Conservation (phyloP, 345 rosid species). For the Psidium guajava region DNA sequence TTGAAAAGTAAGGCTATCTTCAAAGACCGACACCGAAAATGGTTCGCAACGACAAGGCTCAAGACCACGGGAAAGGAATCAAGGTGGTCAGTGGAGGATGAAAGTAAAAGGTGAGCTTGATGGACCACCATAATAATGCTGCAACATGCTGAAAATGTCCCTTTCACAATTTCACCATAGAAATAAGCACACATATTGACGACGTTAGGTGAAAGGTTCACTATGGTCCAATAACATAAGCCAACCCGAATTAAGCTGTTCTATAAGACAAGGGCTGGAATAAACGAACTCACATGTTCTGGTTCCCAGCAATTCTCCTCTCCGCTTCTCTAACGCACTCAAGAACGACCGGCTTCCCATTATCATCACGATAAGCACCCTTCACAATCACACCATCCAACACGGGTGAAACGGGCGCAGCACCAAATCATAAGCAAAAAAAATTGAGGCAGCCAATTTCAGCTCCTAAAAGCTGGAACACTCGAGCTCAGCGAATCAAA, state of each 20-base stretch:
- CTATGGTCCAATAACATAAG: background rate
- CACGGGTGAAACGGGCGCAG: background rate
- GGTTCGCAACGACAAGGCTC: background rate
- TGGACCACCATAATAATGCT: background rate
- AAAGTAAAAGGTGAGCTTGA: background rate
- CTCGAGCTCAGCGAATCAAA: background rate
- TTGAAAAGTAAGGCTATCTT: background rate
- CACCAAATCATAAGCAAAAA: background rate
- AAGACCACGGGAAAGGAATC: background rate
- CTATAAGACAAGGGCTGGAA: background rate
- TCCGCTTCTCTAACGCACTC: conserved; percentile 92
- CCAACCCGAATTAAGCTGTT: background rate
- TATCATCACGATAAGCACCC: conserved; percentile 97
- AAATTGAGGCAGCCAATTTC: background rate
- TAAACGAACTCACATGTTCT: conserved; percentile 45
- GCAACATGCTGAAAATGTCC: background rate
- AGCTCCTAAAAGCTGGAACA: background rate
- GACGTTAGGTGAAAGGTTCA: rapidly evolving
- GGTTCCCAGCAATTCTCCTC: conserved; percentile 65
- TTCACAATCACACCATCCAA: conserved; percentile 1
- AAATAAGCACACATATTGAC: background rate
- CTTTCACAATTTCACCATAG: background rate
- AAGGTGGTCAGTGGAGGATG: conserved; percentile 2
- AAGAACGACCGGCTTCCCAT: conserved; percentile 88
- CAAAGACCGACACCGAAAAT: background rate